phyloP scores from a whole-genome alignment of 345 rosid species.

The Tarenaya hassleriana region DNA sequence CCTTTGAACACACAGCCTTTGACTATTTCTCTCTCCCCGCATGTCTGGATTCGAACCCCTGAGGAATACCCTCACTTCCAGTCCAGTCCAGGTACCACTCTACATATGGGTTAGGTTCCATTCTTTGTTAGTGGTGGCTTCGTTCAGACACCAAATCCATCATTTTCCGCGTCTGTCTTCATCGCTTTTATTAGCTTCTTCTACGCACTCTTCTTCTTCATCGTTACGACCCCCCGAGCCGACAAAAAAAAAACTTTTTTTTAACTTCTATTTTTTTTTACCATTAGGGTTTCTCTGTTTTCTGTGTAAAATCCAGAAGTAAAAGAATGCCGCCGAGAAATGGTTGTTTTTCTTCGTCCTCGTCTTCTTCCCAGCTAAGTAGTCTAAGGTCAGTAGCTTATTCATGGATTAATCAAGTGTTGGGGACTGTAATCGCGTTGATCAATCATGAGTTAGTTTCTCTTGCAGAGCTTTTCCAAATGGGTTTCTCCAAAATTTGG shows the following conservation, averaged over 20 bases:
- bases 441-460: background rate
- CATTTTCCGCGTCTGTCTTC: constrained; percentile 8
- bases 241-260: too few relatives aligned
- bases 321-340: constrained; percentile 15
- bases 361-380: constrained; percentile 36
- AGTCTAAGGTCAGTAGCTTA: constrained; percentile 30
- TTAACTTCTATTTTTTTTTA: too few relatives aligned
- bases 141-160: constrained; percentile 28
- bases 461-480: constrained; percentile 34
- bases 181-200: constrained; percentile 11
- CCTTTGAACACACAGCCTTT: too few relatives aligned
- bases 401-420: background rate
- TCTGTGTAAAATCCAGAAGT: too few relatives aligned
- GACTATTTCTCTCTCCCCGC: too few relatives aligned
- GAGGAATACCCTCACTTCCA: too few relatives aligned
- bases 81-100: too few relatives aligned
- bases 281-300: too few relatives aligned
- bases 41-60: too few relatives aligned
- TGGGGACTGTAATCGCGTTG: background rate
- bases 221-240: constrained; percentile 6
- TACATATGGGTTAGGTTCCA: too few relatives aligned
- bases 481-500: constrained; percentile 16
- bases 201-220: background rate
- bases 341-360: constrained; percentile 9
- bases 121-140: constrained; percentile 22